These are phyloP conservation scores for Santalum album DNA, from an alignment of 164 flowering plant genomes.

Conservation along the genomic window DNA sequence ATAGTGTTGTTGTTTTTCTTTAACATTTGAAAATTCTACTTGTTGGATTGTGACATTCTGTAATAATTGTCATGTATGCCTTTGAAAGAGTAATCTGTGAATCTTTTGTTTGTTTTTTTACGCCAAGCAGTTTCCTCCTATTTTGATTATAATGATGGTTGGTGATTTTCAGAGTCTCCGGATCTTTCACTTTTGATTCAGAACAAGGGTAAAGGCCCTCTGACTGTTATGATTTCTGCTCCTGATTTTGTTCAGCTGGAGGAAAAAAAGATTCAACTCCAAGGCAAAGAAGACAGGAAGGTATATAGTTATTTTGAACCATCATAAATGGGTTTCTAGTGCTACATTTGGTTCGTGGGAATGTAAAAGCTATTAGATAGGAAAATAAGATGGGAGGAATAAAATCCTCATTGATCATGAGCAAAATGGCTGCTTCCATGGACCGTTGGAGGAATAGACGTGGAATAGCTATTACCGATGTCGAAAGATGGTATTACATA, in stretches of 20 bases:
- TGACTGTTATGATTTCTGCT: slow-evolving; percentile 38
- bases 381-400: no score
- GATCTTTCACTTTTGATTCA: slow-evolving; percentile 64
- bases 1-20: background rate
- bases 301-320: slow-evolving; percentile 20
- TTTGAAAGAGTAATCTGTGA: background rate
- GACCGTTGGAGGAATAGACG: no score
- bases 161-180: slow-evolving; percentile 46
- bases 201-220: slow-evolving; percentile 48
- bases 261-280: slow-evolving; percentile 32
- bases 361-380: no score
- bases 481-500: no score
- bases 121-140: background rate
- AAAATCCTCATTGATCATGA: no score
- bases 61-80: background rate
- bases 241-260: slow-evolving; percentile 54
- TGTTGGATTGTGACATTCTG: background rate
- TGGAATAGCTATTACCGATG: no score
- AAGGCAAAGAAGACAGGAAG: slow-evolving; percentile 38
- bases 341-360: no score
- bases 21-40: background rate
- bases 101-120: background rate
- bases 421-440: no score
- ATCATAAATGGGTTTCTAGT: background rate
- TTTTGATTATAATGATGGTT: background rate